Evolutionary conservation across 176 grass and related monocot species (phyloP).

Genomic region (Oryza brachyantha): DNA sequence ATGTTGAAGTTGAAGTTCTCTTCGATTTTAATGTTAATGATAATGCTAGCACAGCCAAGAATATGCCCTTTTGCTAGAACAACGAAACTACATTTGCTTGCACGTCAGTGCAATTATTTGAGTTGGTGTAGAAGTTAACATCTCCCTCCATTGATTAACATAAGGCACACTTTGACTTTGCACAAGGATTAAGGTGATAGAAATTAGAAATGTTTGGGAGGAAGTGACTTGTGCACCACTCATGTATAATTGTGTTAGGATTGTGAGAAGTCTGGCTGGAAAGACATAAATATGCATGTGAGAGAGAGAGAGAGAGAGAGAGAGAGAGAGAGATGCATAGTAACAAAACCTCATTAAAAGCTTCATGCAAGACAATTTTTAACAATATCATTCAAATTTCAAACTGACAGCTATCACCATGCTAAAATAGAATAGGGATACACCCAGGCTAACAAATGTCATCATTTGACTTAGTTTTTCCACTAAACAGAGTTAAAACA

Average conservation of each 20-base stretch:
- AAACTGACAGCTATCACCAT: background rate
- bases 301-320: background rate
- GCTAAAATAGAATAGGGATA: background rate
- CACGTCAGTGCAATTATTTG: background rate
- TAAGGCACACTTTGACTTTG: too few species aligned
- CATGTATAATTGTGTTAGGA: background rate
- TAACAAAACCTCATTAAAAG: too few species aligned
- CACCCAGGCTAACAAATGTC: background rate
- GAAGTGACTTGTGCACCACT: too few species aligned
- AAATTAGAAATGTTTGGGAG: background rate
- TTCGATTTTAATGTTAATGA: background rate
- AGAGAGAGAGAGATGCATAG: too few species aligned
- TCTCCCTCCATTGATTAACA: background rate
- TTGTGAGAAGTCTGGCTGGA: background rate
- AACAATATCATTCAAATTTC: too few species aligned
- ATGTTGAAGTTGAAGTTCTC: background rate
- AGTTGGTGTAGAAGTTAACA: background rate
- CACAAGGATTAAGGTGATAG: background rate
- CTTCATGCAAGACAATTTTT: too few species aligned
- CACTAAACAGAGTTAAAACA: background rate
- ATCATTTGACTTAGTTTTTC: background rate
- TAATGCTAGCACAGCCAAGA: conserved; percentile 2
- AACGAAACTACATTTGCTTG: background rate
- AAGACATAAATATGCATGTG: too few species aligned
- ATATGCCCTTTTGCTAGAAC: background rate